phyloP scores from a whole-genome alignment of 140 eudicot species.

The Flaveria floridana region DNA sequence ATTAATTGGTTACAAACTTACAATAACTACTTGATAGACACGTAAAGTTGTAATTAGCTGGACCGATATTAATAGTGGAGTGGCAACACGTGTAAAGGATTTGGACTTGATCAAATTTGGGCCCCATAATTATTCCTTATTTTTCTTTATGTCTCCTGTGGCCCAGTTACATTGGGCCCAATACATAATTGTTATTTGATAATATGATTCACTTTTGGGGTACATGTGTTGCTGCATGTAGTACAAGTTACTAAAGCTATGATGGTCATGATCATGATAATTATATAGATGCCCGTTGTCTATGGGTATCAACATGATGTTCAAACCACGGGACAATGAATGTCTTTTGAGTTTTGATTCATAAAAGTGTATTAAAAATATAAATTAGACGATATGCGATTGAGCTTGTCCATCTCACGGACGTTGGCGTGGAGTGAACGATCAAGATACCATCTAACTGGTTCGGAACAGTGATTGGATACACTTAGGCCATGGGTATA shows the following conservation, averaged over 20 bases:
- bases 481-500: too few species aligned
- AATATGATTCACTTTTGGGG: neutral
- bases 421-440: neutral
- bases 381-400: neutral
- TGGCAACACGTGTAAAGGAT: conserved; percentile 28
- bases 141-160: conserved; percentile 26
- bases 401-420: neutral
- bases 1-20: neutral
- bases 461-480: too few species aligned
- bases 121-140: conserved; percentile 22
- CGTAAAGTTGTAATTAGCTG: conserved; percentile 16
- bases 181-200: conserved; percentile 22
- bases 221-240: conserved; percentile 16
- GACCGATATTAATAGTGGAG: conserved; percentile 2
- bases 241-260: conserved; percentile 32
- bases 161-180: conserved; percentile 32
- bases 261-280: neutral
- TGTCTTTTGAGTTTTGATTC: neutral
- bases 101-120: conserved; percentile 1
- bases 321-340: conserved; percentile 12
- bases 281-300: neutral
- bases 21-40: conserved; percentile 8
- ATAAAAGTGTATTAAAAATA: neutral
- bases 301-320: conserved; percentile 7
- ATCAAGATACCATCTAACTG: too few species aligned